Base-by-base conservation (phyloP, 129 eudicot species). In the Erigeron canadensis region DNA sequence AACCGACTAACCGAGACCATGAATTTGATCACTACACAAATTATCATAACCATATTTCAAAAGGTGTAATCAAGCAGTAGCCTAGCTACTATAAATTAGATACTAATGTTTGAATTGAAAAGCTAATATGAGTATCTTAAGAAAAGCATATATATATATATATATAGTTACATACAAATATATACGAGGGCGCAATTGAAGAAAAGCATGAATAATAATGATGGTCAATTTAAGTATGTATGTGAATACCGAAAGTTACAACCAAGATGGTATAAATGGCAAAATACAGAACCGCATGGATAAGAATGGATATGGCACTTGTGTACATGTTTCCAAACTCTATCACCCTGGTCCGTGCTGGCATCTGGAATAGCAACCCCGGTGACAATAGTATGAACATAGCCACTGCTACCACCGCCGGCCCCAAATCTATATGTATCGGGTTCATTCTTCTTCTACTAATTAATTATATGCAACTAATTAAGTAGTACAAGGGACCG, bases 241-340 rank as follows among this genome's bases (percentile, higher is more conserved):
- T 86, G 75, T 93, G 96, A 74, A 93, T 67, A 51, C 98, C 98
- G 55, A 93, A 79, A 44, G 96, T 95, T 62, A 93, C 86, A 75
- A 87, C 77, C 86, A 93, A 77, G 41, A 93, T 83, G 71, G 96
- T 89, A 70, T 83, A 85, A 50, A 93, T 83, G 82, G 96, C 85
- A 67, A 89, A 80, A 70, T 74, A 93, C n/a, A 89, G 47, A 57
- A 93, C 22, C 12, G 98, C 90, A 75, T 89, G 98, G 71, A 93
- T 77, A 38, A 93, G 77, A 68, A 93, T 81, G 22, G 98, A 72
- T 65, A 93, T 87, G 69, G 95, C 96, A 51, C 98, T 93, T 0
- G 98, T 93, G 80, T 83, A 83, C 98, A 93, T 87, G 88, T 89
- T 93, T 5, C 96, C 98, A 38, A 89, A 93, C 68, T 93, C 98